Evolutionary conservation across 164 flowering plant species (phyloP), one percentile per base, ranked within the genome.

Genomic region (Brasenia schreberi): DNA sequence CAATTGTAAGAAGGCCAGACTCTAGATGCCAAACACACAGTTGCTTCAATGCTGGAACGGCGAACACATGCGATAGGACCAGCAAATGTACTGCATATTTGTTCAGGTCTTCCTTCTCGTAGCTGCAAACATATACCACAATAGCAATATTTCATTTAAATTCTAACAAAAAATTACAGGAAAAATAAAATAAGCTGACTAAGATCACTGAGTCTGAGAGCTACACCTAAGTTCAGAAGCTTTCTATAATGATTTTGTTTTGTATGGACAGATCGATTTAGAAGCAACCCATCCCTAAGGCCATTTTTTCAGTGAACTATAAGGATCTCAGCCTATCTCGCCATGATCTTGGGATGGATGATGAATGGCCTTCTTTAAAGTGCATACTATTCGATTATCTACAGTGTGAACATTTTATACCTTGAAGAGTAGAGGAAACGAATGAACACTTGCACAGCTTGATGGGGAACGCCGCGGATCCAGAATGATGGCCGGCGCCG

Each of bases 341-440:
- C 1, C 27, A 0, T 23, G 27, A 23, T 23, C 27, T 23, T 23
- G 27, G 27, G 27, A 23, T 2, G 27, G 27, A 23, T 23, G 27
- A 23, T 23, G 27, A 23, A 23, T 23, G 27, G 27, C 27, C 27
- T 23, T 23, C 27, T 23, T 23, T 23, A 0, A 23, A 23, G 27
- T 23, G 27, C 27, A 23, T 23, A 23, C 27, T 23, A 23, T 23
- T 23, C 27, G 2, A 23, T 23, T 23, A 23, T 23, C 27, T 23
- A 23, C 27, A 23, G 27, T 23, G 27, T 23, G 27, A 23, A 23
- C 2, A 23, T 23, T 23, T 23, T 23, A 23, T 91, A 91, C 98
- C 97, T 63, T 23, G 91, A 86, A 64, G 96, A 86, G 71, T 91
- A 94, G 66, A 94, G 70, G 76, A 76, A 94, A 60, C 92, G 80